Percentiles rank a stretch among this genome's conserved stretches.
phyloP scores from a whole-genome alignment of 257 asterid species.

The Mitragyna speciosa region DNA sequence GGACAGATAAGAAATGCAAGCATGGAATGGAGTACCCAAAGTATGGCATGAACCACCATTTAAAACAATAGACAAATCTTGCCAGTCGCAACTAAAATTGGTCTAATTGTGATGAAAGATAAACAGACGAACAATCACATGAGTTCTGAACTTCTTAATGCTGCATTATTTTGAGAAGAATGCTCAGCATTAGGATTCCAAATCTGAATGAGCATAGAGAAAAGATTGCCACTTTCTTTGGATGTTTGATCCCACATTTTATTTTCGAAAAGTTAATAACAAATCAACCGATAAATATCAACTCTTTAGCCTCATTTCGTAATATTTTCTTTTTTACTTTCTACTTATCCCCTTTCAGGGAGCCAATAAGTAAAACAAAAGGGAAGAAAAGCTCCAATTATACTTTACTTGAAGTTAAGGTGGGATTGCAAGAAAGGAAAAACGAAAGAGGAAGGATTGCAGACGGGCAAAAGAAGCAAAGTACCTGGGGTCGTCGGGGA shows the following conservation, averaged over 20 bases:
- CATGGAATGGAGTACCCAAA: constrained; percentile 15
- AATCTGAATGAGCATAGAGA: constrained; percentile 4
- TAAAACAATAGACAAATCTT: constrained; percentile 1
- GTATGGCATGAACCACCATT: not conserved
- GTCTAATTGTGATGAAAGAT: not conserved
- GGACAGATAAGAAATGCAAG: constrained; percentile 44
- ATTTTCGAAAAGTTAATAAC: too few relatives aligned
- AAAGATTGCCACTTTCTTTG: not conserved
- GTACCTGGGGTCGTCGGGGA: constrained; percentile 43
- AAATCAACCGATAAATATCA: not conserved
- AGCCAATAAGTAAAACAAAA: too few relatives aligned
- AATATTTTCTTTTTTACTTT: too few relatives aligned
- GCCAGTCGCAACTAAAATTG: not conserved
- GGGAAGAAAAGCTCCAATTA: too few relatives aligned
- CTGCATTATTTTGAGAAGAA: not conserved
- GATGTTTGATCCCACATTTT: not conserved
- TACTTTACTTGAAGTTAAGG: too few relatives aligned
- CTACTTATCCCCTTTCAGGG: too few relatives aligned
- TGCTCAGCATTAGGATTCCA: not conserved
- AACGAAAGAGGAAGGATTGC: not conserved
- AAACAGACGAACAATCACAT: not conserved
- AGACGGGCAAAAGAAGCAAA: not conserved
- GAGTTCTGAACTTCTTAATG: not conserved
- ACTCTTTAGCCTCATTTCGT: not conserved
- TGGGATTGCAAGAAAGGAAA: not conserved